These are phyloP conservation scores for Metroxylon sagu DNA, from an alignment of 176 grass and related monocot genomes.

Conservation along the genomic window DNA sequence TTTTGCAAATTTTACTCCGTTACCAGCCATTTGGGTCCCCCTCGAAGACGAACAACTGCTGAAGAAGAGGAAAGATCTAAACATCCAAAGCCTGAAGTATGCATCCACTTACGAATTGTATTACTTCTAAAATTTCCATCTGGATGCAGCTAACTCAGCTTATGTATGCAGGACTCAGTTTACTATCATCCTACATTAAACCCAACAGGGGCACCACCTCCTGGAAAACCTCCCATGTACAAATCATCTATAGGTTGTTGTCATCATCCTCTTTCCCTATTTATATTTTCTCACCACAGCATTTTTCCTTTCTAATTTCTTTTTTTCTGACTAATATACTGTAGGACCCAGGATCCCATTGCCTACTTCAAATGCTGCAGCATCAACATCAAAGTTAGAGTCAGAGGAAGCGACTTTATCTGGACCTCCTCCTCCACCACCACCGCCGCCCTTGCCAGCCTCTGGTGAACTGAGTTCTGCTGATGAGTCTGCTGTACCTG, in stretches of 20 bases:
- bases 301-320: slow-evolving; percentile 14
- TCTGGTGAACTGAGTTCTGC: background rate
- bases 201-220: slow-evolving; percentile 80
- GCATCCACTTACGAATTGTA: slow-evolving; percentile 2
- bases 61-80: slow-evolving; percentile 76
- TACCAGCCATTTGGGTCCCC: slow-evolving; percentile 72
- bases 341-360: slow-evolving; percentile 61
- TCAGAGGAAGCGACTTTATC: slow-evolving; percentile 37
- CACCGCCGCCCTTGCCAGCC: slow-evolving; percentile 3
- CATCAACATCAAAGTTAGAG: slow-evolving; percentile 57
- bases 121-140: no score
- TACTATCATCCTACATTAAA: slow-evolving; percentile 88
- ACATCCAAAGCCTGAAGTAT: slow-evolving; percentile 76
- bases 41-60: slow-evolving; percentile 54
- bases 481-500: background rate
- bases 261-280: slow-evolving; percentile 5
- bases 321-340: slow-evolving; percentile 28
- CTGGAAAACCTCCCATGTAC: slow-evolving; percentile 93
- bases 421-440: slow-evolving; percentile 7
- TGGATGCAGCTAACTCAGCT: no score
- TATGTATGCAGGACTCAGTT: slow-evolving; percentile 52
- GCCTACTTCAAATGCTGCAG: slow-evolving; percentile 39
- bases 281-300: slow-evolving; percentile 8
- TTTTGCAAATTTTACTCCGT: slow-evolving; percentile 31
- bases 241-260: slow-evolving; percentile 70